phyloP scores from a whole-genome alignment of 257 asterid genomes.

The Ocimum tenuiflorum region DNA sequence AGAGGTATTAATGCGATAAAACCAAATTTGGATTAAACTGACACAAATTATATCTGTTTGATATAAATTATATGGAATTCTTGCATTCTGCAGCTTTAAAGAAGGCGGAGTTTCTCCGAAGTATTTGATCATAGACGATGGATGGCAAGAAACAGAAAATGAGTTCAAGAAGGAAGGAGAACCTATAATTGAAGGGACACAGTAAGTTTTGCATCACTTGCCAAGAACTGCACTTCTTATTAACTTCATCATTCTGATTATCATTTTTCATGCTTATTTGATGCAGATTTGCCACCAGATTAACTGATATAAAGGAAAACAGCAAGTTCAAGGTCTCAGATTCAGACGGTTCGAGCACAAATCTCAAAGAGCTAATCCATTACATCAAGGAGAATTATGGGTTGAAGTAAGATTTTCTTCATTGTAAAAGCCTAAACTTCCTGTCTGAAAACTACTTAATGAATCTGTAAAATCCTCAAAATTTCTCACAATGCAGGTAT shows the following conservation, averaged over 20 bases:
- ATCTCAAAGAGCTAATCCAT: conserved; percentile 38
- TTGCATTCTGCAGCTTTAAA: conserved; percentile 27
- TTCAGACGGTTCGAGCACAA: conserved; percentile 17
- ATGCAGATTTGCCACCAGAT: conserved; percentile 47
- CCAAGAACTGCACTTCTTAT: neutral
- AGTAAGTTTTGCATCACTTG: conserved; percentile 32
- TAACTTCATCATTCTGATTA: neutral
- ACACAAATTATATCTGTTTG: neutral
- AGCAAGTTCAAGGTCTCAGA: conserved; percentile 38
- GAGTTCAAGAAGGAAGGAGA: conserved; percentile 49
- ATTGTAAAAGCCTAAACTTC: neutral
- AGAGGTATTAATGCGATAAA: conserved; percentile 29
- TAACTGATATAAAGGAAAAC: conserved; percentile 47
- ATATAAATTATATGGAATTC: neutral
- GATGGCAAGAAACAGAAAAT: conserved; percentile 68
- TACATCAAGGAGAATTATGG: conserved; percentile 44
- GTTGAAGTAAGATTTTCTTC: conserved; percentile 31
- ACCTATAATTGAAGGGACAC: conserved; percentile 40
- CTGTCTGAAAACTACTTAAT: neutral
- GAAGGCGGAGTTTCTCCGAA: conserved; percentile 55
- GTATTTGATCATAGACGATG: conserved; percentile 67
- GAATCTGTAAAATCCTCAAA: neutral
- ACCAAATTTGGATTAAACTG: neutral
- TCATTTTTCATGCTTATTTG: neutral
- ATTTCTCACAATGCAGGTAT: conserved; percentile 29